These are phyloP conservation scores for Russula ochroleuca DNA, from an alignment of 768 basidiomycete genomes.

Conservation along the genomic window DNA sequence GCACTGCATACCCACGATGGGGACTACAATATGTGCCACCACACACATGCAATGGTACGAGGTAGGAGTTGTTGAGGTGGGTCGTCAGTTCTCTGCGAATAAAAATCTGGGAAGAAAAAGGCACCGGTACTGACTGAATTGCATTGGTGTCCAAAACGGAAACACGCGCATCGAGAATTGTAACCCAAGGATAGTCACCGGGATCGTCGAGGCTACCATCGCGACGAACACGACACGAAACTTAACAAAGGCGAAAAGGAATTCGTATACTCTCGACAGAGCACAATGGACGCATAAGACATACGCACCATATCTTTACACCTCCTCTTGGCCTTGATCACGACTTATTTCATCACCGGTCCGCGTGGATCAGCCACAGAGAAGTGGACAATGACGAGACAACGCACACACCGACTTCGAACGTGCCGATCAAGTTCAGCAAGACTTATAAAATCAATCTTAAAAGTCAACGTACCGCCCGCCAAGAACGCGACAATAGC, in stretches of 20 bases:
- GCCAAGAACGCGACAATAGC: neutral
- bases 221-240: slow-evolving; percentile 62
- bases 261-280: neutral
- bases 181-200: slow-evolving; percentile 71
- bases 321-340: slow-evolving; percentile 73
- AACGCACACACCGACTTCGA: slow-evolving; percentile 60
- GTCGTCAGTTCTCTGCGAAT: neutral
- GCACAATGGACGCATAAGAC: too few relatives aligned
- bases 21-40: slow-evolving; percentile 45
- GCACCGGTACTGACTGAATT: slow-evolving; percentile 51
- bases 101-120: neutral
- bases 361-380: neutral
- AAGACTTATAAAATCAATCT: slow-evolving; percentile 42
- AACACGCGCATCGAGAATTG: slow-evolving; percentile 71
- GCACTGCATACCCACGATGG: slow-evolving; percentile 82
- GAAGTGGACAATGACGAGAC: neutral
- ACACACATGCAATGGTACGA: neutral
- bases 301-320: slow-evolving; percentile 64
- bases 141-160: slow-evolving; percentile 81
- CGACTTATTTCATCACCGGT: slow-evolving; percentile 41
- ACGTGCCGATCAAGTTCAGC: slow-evolving; percentile 70
- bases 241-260: slow-evolving; percentile 34
- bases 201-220: slow-evolving; percentile 73
- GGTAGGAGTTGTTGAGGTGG: neutral
- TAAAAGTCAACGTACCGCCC: neutral